Conservation (phyloP, 129 eudicot genomes). For the Pseudognaphalium luteoalbum region DNA sequence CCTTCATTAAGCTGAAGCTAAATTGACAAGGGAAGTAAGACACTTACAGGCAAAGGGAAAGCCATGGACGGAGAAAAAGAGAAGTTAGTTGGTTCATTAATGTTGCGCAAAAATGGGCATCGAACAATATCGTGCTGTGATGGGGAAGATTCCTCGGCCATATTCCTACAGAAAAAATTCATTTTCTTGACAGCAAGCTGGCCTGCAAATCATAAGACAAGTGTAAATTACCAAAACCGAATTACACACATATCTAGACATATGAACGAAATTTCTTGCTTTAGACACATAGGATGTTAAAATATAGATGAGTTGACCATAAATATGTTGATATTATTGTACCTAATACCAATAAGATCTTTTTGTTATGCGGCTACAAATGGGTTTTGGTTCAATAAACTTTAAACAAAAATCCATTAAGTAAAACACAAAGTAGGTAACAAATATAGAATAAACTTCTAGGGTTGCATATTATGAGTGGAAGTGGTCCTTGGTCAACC, state of each 20-base stretch:
- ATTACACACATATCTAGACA: not conserved
- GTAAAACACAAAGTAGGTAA: no score
- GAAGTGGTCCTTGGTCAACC: not conserved
- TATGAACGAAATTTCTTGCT: not conserved
- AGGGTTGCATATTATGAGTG: not conserved
- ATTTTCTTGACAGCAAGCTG: constrained; percentile 36
- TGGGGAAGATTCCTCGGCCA: constrained; percentile 54
- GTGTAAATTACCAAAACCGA: not conserved
- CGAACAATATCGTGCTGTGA: constrained; percentile 56
- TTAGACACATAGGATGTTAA: not conserved
- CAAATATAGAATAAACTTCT: not conserved
- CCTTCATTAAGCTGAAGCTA: not conserved
- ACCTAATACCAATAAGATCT: not conserved
- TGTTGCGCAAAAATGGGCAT: constrained; percentile 91
- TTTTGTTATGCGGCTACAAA: not conserved
- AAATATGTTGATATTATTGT: not conserved
- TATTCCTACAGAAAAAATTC: constrained; percentile 60
- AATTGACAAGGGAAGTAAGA: constrained; percentile 8
- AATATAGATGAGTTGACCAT: not conserved
- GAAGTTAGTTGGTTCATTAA: constrained; percentile 90
- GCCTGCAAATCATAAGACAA: constrained; percentile 30
- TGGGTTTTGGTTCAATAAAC: not conserved
- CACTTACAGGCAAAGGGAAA: constrained; percentile 76
- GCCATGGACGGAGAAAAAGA: constrained; percentile 72
- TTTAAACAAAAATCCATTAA: not conserved